Evolutionary conservation across 768 basidiomycete genomes (phyloP).

Genomic region (Pluteus cervinus): DNA sequence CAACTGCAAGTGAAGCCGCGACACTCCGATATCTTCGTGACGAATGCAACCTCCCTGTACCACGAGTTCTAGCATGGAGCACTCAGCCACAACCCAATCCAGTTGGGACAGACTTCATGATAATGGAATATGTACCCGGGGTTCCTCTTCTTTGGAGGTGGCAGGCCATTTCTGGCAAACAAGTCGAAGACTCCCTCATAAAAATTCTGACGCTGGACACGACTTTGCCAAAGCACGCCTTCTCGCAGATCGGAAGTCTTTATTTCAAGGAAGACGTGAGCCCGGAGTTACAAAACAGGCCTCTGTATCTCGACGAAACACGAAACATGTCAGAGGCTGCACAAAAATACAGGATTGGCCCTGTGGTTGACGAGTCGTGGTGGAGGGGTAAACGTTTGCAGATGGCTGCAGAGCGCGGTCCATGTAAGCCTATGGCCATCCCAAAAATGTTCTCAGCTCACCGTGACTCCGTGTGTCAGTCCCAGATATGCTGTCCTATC

Average conservation of each 20-base stretch:
- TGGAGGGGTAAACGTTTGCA: slow-evolving; percentile 19
- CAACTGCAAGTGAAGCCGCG: slow-evolving; percentile 30
- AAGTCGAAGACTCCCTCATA: slow-evolving; percentile 10
- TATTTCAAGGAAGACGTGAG: slow-evolving; percentile 26
- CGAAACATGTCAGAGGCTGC: slow-evolving; percentile 8
- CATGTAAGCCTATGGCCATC: slow-evolving; percentile 19
- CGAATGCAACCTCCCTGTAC: slow-evolving; percentile 19
- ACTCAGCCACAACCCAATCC: slow-evolving; percentile 13
- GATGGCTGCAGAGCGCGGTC: slow-evolving; percentile 22
- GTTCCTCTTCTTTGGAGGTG: slow-evolving; percentile 14
- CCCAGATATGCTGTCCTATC: slow-evolving; percentile 12
- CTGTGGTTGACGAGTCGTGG: slow-evolving; percentile 19
- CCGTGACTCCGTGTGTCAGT: slow-evolving; percentile 5
- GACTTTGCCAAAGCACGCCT: slow-evolving; percentile 12
- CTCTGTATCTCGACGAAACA: slow-evolving; percentile 8
- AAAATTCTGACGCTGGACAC: slow-evolving; percentile 15
- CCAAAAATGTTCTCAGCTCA: slow-evolving; percentile 4
- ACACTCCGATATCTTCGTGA: slow-evolving; percentile 25
- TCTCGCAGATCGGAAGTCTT: slow-evolving; percentile 27
- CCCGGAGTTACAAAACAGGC: slow-evolving; percentile 8
- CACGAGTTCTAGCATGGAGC: slow-evolving; percentile 24
- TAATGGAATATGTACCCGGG: slow-evolving; percentile 25
- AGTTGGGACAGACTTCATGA: slow-evolving; percentile 26
- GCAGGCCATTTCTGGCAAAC: slow-evolving; percentile 6
- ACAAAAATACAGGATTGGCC: slow-evolving; percentile 22